Conservation (phyloP, 1,284 basidiomycete genomes). For the Cryptococcus sp. region DNA sequence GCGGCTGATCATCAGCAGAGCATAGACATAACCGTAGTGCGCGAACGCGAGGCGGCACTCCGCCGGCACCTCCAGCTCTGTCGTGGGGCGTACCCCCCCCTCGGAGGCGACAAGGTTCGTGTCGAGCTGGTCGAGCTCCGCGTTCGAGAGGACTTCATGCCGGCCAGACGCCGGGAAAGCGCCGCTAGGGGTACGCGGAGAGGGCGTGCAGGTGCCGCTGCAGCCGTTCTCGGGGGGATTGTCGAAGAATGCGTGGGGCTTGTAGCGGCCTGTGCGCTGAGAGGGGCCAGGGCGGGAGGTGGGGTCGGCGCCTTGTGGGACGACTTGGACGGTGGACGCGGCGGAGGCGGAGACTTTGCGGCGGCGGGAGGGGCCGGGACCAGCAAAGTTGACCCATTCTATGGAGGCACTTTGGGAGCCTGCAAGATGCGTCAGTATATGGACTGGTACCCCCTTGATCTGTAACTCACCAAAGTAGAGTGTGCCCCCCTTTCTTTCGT, state of each 20-base stretch:
- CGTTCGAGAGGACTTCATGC: constrained; percentile 15
- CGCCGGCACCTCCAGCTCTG: constrained; percentile 57
- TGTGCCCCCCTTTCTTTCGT: constrained; percentile 59
- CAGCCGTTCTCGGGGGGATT: constrained; percentile 27
- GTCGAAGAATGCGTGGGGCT: constrained; percentile 45
- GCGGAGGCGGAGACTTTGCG: constrained; percentile 28
- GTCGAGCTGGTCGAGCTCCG: constrained; percentile 17
- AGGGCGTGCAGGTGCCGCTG: constrained; percentile 33
- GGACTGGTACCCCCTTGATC: not conserved
- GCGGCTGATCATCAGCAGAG: constrained; percentile 60
- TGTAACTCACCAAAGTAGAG: constrained; percentile 69
- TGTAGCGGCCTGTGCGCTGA: constrained; percentile 44
- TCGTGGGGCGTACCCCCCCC: constrained; percentile 19
- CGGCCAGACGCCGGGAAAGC: constrained; percentile 14
- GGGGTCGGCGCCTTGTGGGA: constrained; percentile 25
- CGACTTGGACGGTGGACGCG: constrained; percentile 28
- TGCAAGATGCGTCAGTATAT: constrained; percentile 7
- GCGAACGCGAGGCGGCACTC: constrained; percentile 76
- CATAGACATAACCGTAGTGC: constrained; percentile 92
- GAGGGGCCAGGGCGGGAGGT: constrained; percentile 16
- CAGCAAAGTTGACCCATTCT: constrained; percentile 71
- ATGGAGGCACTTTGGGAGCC: constrained; percentile 80
- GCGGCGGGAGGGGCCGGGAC: constrained; percentile 17
- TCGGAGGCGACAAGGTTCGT: constrained; percentile 6
- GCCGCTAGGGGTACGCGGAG: constrained; percentile 9